phyloP scores from a whole-genome alignment of 75 land plant species.

The Picea sitchensis region DNA sequence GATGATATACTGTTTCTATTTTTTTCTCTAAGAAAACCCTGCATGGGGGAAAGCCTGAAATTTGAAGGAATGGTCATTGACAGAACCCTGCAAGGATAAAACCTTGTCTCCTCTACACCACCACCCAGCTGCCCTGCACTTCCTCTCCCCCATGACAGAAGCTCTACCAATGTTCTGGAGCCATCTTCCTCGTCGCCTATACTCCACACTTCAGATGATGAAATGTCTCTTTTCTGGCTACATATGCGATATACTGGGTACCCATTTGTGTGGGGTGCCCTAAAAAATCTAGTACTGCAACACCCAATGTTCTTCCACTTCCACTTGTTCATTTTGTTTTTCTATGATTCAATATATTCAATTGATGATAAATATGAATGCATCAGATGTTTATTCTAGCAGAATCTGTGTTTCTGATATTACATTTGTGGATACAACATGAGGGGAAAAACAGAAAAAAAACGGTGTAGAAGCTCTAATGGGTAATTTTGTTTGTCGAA shows the following conservation, averaged over 20 bases:
- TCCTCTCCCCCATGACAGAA: constrained; percentile 89
- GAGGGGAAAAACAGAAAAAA: neutral
- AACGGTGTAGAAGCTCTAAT: too few species aligned
- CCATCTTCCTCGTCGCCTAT: neutral
- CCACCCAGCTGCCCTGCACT: constrained; percentile 83
- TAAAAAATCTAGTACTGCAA: neutral
- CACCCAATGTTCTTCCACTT: neutral
- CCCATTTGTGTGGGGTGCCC: neutral
- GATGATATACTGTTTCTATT: neutral
- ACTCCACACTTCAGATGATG: neutral
- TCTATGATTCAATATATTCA: neutral
- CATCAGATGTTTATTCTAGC: neutral
- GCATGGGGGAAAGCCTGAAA: constrained; percentile 37
- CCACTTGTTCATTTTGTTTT: neutral
- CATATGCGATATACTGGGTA: neutral
- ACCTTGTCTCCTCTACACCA: constrained; percentile 60
- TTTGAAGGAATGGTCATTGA: constrained; percentile 35
- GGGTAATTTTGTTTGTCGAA: too few species aligned
- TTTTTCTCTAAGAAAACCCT: neutral
- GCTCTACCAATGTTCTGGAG: constrained; percentile 19
- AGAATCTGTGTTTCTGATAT: neutral
- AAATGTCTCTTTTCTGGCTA: neutral
- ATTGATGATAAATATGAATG: neutral
- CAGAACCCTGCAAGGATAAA: constrained; percentile 57
- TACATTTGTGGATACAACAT: neutral